Evolutionary conservation across 129 eudicot genomes (phyloP).

Genomic region (Pittosporum tobira): DNA sequence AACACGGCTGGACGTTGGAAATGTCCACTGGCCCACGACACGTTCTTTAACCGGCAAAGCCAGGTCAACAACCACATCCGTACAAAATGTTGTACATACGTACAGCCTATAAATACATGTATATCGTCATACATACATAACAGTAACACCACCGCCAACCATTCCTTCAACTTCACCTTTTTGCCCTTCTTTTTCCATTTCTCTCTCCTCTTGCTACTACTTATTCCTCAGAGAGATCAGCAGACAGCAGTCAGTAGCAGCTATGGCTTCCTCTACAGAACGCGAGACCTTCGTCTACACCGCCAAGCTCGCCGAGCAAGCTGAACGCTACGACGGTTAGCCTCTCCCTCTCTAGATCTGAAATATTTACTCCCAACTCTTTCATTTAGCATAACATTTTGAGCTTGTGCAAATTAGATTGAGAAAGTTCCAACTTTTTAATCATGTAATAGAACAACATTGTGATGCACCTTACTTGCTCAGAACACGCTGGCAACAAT

Average conservation of each 20-base stretch:
- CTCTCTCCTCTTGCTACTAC: not conserved
- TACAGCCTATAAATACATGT: no score
- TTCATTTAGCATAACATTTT: not conserved
- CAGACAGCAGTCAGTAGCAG: no score
- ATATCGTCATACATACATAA: no score
- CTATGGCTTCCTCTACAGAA: slow-evolving; percentile 35
- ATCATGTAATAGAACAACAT: no score
- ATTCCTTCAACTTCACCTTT: not conserved
- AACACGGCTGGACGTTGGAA: not conserved
- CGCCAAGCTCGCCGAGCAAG: slow-evolving; percentile 48
- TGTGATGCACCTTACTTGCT: no score
- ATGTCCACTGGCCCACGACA: slow-evolving; percentile 2
- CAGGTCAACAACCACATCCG: slow-evolving; percentile 8
- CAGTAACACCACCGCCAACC: slow-evolving; percentile 7
- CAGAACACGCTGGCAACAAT: no score
- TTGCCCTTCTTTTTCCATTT: not conserved
- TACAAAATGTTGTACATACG: no score
- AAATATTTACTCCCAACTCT: not conserved
- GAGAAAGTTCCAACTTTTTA: no score
- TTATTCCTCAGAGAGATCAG: slow-evolving; percentile 14
- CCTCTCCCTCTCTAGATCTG: slow-evolving; percentile 4
- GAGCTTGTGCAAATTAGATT: not conserved
- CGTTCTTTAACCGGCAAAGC: slow-evolving; percentile 12
- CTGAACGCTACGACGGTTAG: slow-evolving; percentile 44
- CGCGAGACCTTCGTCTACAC: slow-evolving; percentile 33